Conservation (phyloP, 169 alveolate genomes). For the Theileria parva region DNA sequence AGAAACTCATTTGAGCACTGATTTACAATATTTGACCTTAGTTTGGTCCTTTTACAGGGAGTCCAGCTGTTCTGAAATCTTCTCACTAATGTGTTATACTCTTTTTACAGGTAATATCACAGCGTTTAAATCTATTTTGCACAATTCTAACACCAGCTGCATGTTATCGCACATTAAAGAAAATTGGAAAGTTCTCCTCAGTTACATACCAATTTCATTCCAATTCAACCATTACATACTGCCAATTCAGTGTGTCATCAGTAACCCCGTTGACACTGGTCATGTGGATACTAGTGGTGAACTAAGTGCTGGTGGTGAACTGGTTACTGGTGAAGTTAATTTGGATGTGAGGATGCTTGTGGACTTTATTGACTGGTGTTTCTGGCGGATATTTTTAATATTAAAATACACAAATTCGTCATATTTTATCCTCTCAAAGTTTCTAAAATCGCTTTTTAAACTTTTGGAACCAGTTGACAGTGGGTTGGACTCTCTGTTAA, state of each 20-base stretch:
- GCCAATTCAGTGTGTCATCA: constrained; percentile 11
- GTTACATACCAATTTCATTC: constrained; percentile 55
- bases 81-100: constrained; percentile 51
- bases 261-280: not conserved
- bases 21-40: not conserved
- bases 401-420: constrained; percentile 49
- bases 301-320: no score
- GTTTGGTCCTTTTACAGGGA: constrained; percentile 59
- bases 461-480: not conserved
- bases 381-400: constrained; percentile 49
- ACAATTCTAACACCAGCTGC: constrained; percentile 20
- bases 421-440: constrained; percentile 25
- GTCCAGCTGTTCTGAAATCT: constrained; percentile 47
- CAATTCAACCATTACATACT: constrained; percentile 23
- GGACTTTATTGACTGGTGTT: constrained; percentile 34
- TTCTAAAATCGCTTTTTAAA: constrained; percentile 21
- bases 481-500: not conserved
- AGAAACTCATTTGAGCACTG: not conserved
- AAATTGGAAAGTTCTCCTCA: constrained; percentile 49
- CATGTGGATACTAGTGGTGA: not conserved
- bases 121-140: constrained; percentile 27
- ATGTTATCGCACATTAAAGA: constrained; percentile 23
- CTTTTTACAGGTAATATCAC: constrained; percentile 28
- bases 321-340: not conserved
- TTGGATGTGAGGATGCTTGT: not conserved